Conservation (phyloP, 106 monocot genomes). For the Dioscorea dumetorum region DNA sequence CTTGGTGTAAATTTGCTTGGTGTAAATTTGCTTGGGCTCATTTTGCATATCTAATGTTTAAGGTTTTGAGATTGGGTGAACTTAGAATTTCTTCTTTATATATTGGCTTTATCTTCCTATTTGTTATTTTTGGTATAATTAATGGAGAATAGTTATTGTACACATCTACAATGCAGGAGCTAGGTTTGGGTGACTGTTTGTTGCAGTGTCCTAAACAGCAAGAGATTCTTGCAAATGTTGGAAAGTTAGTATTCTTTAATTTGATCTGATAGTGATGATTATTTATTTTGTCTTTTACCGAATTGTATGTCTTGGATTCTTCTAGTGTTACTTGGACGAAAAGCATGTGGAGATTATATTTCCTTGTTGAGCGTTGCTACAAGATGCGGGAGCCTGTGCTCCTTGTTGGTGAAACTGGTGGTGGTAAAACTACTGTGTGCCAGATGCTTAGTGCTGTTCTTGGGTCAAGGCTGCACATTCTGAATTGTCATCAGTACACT, state of each 20-base stretch:
- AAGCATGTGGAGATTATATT: constrained; percentile 77
- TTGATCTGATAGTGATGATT: constrained; percentile 1
- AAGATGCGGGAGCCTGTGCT: constrained; percentile 86
- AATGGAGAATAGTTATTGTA: too few relatives aligned
- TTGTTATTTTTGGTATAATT: background rate
- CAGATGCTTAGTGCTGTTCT: constrained; percentile 69
- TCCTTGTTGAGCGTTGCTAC: constrained; percentile 83
- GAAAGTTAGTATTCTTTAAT: constrained; percentile 32
- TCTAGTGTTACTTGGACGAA: constrained; percentile 70
- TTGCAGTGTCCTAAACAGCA: constrained; percentile 8
- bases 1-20: too few relatives aligned
- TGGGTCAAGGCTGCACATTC: constrained; percentile 51
- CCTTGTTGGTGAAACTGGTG: constrained; percentile 95
- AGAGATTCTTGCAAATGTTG: constrained; percentile 21
- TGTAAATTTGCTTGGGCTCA: too few relatives aligned
- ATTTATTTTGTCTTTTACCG: background rate
- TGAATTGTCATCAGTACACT: constrained; percentile 96
- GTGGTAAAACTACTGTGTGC: constrained; percentile 95
- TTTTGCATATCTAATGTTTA: too few relatives aligned
- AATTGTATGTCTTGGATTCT: background rate
- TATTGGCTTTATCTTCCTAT: too few relatives aligned
- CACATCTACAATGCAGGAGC: constrained; percentile 20
- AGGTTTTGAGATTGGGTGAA: too few relatives aligned
- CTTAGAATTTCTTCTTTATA: too few relatives aligned
- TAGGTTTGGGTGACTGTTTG: constrained; percentile 4